Conservation (phyloP, 192 early-diverging fungal species). For the Dissophora globulifera region DNA sequence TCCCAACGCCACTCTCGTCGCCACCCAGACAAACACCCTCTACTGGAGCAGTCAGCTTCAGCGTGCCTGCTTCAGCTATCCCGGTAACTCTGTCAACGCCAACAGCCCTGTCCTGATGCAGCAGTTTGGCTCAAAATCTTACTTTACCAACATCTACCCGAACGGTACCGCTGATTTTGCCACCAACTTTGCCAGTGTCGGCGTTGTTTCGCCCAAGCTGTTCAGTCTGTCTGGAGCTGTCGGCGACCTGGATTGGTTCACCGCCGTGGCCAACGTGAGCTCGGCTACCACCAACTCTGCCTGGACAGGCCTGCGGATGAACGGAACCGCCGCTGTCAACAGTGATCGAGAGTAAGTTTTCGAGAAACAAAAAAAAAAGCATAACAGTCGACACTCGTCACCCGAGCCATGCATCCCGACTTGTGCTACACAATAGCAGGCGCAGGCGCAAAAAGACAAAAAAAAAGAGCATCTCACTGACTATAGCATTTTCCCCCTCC, state of each 20-base stretch:
- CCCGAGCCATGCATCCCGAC: too few relatives aligned
- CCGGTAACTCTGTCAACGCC: conserved; percentile 10
- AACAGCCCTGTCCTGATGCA: conserved; percentile 25
- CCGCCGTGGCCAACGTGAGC: conserved; percentile 9
- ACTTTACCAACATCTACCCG: conserved; percentile 22
- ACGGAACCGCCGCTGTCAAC: conserved; percentile 7
- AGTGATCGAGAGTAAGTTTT: conserved; percentile 33
- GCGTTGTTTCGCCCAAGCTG: conserved; percentile 22
- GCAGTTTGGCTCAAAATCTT: conserved; percentile 20
- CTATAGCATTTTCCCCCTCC: too few relatives aligned
- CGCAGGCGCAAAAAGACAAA: too few relatives aligned
- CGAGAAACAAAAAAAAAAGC: too few relatives aligned
- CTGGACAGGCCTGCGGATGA: conserved; percentile 32
- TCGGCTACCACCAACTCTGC: not conserved
- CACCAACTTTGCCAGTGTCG: not conserved
- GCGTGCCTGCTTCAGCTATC: conserved; percentile 26
- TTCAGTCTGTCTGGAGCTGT: conserved; percentile 22
- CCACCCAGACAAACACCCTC: not conserved
- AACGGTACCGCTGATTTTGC: conserved; percentile 15
- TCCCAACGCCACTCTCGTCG: conserved; percentile 21
- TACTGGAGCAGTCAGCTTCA: conserved; percentile 15
- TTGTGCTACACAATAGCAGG: too few relatives aligned
- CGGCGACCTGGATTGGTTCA: conserved; percentile 20
- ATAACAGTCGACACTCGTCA: too few relatives aligned
- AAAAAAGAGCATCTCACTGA: too few relatives aligned